These are phyloP conservation scores for Chrysanthemum lavandulifolium DNA, from an alignment of 129 eudicot genomes.

Conservation along the genomic window DNA sequence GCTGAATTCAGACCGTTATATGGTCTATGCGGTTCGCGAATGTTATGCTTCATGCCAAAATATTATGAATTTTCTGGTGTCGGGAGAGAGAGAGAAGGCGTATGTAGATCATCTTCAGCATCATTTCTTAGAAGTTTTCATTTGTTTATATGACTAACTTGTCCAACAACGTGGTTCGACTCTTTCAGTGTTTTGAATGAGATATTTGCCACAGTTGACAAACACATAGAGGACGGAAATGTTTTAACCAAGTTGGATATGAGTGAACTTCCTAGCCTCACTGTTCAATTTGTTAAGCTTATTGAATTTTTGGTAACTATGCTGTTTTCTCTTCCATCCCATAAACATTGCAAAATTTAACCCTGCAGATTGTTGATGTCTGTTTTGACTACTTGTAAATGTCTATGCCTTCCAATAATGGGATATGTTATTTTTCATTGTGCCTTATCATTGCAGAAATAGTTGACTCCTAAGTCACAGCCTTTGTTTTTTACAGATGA, in stretches of 20 bases:
- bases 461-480: constrained; percentile 2
- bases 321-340: neutral
- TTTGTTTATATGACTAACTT: constrained; percentile 15
- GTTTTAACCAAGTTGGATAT: constrained; percentile 53
- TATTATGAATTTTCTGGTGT: constrained; percentile 63
- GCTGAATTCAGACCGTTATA: constrained; percentile 63
- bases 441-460: neutral
- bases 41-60: constrained; percentile 88
- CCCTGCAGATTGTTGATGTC: no score
- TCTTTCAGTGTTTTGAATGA: constrained; percentile 53
- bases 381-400: neutral
- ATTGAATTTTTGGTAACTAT: constrained; percentile 63
- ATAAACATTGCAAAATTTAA: no score
- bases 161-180: constrained; percentile 3
- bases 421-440: neutral
- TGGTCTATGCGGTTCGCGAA: constrained; percentile 78
- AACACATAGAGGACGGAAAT: constrained; percentile 50
- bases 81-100: constrained; percentile 68
- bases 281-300: constrained; percentile 64
- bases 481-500: constrained; percentile 44
- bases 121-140: constrained; percentile 1
- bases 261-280: constrained; percentile 67
- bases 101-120: constrained; percentile 39
- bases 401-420: neutral
- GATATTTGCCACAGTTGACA: constrained; percentile 63